These are phyloP conservation scores for Fereydounia khargensis DNA, from an alignment of 1,284 basidiomycete species.

Conservation along the genomic window DNA sequence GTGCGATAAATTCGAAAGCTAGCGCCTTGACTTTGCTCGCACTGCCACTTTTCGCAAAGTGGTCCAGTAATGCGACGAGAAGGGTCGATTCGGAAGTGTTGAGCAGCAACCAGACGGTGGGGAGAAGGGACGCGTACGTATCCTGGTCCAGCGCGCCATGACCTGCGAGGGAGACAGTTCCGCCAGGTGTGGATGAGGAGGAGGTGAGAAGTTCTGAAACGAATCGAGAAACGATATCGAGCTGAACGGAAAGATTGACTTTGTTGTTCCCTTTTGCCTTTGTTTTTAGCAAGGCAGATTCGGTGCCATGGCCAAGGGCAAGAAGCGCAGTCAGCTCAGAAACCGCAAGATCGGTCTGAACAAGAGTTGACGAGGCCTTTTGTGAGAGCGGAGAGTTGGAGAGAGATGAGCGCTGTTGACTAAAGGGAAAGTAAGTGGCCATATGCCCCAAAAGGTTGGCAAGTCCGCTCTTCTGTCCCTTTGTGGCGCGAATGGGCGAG, in stretches of 20 bases:
- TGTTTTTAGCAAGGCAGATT: slow-evolving; percentile 2
- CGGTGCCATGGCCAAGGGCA: slow-evolving; percentile 6
- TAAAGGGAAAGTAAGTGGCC: slow-evolving; percentile 40
- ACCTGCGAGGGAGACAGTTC: slow-evolving; percentile 16
- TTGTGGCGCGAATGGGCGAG: background rate
- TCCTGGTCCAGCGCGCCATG: slow-evolving; percentile 14
- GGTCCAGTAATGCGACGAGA: slow-evolving; percentile 12
- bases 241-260: slow-evolving; percentile 23
- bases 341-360: slow-evolving; percentile 35
- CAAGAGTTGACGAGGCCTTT: slow-evolving; percentile 13
- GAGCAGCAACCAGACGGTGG: slow-evolving; percentile 38
- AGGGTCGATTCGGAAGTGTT: slow-evolving; percentile 5
- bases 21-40: slow-evolving; percentile 24
- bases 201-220: slow-evolving; percentile 15
- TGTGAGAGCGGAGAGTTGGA: slow-evolving; percentile 7
- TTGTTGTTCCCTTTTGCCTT: slow-evolving; percentile 10
- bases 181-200: slow-evolving; percentile 7
- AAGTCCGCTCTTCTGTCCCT: slow-evolving; percentile 2
- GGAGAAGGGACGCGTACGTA: slow-evolving; percentile 32
- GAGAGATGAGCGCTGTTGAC: slow-evolving; percentile 15
- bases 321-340: slow-evolving; percentile 30
- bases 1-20: slow-evolving; percentile 34
- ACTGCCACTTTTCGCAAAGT: slow-evolving; percentile 10
- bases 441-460: slow-evolving; percentile 21
- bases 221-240: slow-evolving; percentile 20